Evolutionary conservation across 2,329 filamentous ascomycete species (phyloP).

Genomic region (Cercospora sesami): DNA sequence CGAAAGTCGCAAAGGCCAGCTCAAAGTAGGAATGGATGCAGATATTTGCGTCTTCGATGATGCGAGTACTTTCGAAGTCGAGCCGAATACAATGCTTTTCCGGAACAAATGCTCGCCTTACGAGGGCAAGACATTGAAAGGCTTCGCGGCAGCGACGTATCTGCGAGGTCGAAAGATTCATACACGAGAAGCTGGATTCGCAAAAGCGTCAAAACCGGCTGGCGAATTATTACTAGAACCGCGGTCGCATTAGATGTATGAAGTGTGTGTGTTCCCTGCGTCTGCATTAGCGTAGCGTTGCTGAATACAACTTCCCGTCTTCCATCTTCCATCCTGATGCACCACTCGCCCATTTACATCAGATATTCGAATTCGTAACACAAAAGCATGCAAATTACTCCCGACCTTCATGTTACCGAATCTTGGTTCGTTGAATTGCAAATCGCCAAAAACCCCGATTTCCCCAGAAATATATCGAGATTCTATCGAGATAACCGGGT

Average conservation of each 20-base stretch:
- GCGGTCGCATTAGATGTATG: conserved; percentile 31
- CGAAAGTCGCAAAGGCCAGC: conserved; percentile 74
- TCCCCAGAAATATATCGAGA: background rate
- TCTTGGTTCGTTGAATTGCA: no score
- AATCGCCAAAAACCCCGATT: background rate
- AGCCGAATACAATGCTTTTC: conserved; percentile 82
- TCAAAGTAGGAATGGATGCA: conserved; percentile 79
- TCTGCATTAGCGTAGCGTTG: background rate
- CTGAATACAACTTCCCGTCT: background rate
- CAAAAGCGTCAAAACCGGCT: conserved; percentile 49
- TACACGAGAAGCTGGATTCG: conserved; percentile 63
- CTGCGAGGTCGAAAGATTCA: conserved; percentile 75
- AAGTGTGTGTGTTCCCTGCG: background rate
- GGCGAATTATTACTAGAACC: conserved; percentile 56
- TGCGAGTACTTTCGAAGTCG: conserved; percentile 68
- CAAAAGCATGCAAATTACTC: no score
- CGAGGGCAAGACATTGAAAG: conserved; percentile 74
- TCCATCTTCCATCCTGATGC: no score
- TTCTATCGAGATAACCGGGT: background rate
- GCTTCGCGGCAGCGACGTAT: conserved; percentile 83
- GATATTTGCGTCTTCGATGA: conserved; percentile 94
- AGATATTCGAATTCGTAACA: no score
- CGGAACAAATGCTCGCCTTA: conserved; percentile 91
- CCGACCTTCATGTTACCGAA: no score
- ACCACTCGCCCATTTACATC: no score